Evolutionary conservation across 108 stramenopile genomes (phyloP).

Genomic region (Parmales sp.): DNA sequence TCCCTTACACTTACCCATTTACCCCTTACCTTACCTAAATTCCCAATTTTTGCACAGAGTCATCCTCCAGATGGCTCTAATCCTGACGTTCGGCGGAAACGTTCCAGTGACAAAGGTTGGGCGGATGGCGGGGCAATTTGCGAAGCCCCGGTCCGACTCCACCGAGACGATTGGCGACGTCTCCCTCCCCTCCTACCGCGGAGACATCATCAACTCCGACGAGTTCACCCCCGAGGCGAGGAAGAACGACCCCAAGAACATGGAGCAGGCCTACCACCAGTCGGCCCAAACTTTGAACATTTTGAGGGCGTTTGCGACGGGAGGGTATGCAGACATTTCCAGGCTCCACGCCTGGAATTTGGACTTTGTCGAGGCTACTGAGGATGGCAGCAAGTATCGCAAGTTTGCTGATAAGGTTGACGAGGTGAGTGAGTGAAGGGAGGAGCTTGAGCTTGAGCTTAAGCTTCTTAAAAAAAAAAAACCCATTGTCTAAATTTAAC

Average conservation of each 20-base stretch:
- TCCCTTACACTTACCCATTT: no score
- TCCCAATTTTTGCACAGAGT: no score
- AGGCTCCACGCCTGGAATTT: conserved; percentile 95
- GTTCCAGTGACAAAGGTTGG: conserved; percentile 94
- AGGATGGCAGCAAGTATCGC: conserved; percentile 80
- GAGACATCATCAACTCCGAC: conserved; percentile 91
- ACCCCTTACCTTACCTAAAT: no score
- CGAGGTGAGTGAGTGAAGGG: no score
- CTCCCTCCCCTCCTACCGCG: conserved; percentile 81
- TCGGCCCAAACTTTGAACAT: conserved; percentile 92
- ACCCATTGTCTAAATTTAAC: no score
- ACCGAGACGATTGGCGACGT: conserved; percentile 64
- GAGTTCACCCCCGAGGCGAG: conserved; percentile 83
- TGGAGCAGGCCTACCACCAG: conserved; percentile 84
- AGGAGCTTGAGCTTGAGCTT: no score
- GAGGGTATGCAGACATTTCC: conserved; percentile 91
- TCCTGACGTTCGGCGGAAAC: conserved; percentile 86
- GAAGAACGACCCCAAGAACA: conserved; percentile 64
- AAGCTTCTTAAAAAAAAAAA: no score
- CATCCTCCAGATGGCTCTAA: conserved; percentile 84
- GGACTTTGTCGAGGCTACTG: conserved; percentile 90
- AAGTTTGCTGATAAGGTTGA: conserved; percentile 83
- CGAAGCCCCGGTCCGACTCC: conserved; percentile 88
- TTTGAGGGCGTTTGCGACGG: conserved; percentile 84
- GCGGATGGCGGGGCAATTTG: conserved; percentile 95